phyloP scores from a whole-genome alignment of 2,329 filamentous ascomycete species.

The Fusarium keratoplasticum region DNA sequence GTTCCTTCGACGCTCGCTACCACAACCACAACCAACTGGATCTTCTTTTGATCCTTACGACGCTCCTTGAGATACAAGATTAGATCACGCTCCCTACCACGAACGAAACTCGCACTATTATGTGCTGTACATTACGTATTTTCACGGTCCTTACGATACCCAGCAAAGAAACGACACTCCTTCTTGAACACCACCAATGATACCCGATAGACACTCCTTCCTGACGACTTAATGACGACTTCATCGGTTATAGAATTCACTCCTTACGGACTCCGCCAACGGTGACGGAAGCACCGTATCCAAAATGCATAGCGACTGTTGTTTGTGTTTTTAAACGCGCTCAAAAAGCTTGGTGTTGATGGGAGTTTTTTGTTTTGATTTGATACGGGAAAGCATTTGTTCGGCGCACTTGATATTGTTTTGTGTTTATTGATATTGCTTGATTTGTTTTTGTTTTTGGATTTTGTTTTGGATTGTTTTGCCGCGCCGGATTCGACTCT shows the following conservation, averaged over 20 bases:
- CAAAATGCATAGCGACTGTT: slow-evolving; percentile 68
- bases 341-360: slow-evolving; percentile 44
- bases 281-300: slow-evolving; percentile 52
- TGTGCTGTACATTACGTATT: slow-evolving; percentile 46
- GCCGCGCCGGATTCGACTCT: slow-evolving; percentile 30
- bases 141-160: slow-evolving; percentile 50
- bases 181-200: slow-evolving; percentile 38
- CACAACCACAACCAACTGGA: slow-evolving; percentile 26
- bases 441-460: slow-evolving; percentile 7
- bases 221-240: slow-evolving; percentile 52
- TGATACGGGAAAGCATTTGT: slow-evolving; percentile 38
- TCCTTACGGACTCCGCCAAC: slow-evolving; percentile 57
- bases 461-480: slow-evolving; percentile 22
- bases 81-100: slow-evolving; percentile 47
- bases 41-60: slow-evolving; percentile 13
- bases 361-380: slow-evolving; percentile 25
- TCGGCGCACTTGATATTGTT: slow-evolving; percentile 37
- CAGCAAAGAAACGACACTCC: slow-evolving; percentile 43
- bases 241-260: slow-evolving; percentile 56
- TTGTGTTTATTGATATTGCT: slow-evolving; percentile 19
- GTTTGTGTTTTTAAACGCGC: slow-evolving; percentile 43
- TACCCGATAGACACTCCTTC: slow-evolving; percentile 53
- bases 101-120: slow-evolving; percentile 32
- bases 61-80: slow-evolving; percentile 43
- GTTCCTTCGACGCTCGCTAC: slow-evolving; percentile 53